Evolutionary conservation across 1,284 basidiomycete species (phyloP), one percentile per base, ranked within the genome.

Genomic region (Trichosporon sp.): DNA sequence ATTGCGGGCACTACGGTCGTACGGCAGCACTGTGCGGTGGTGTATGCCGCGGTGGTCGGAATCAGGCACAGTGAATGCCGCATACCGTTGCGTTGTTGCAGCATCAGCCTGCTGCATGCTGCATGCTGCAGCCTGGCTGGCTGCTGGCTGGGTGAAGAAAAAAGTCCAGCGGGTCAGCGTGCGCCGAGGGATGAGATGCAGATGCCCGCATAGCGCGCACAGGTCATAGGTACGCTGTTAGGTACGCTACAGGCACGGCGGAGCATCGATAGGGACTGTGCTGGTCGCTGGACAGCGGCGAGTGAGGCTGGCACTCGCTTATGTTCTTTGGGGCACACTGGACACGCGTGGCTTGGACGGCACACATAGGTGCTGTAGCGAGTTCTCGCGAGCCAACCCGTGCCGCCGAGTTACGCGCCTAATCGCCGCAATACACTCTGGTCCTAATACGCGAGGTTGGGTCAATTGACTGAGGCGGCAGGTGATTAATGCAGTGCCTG

Each of bases 251-350:
- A 21, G 51, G 51, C 43, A 46, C 43, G 43, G 43, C 51, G 51
- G 48, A 51, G 48, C 48, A 51, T 51, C 48, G 48, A 51, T 51
- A 21, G 19, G 48, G 26, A 26, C 26, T 26, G 26, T 26, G 26
- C 26, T 26, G 48, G 10, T 11, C 14, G 11, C 10, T 12, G 40
- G 10, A 11, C 3, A 14, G 48, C 48, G 48, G 48, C 48, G n/a
- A 51, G 48, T 51, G 48, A 51, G 48, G n/a, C 48, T 51, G 48
- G 26, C 51, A 54, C 21, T 54, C 51, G 51, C 51, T 54, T 54
- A 54, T 54, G 51, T 54, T 54, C 51, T 54, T 54, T 54, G 51
- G 51, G 51, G 51, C 51, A 54, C 51, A 54, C 51, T 54, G 19
- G 19, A 16, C 51, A 16, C n/a, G 51, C 51, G 51, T 54, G 51